These are phyloP conservation scores for cucumber (Cucumis sativus) DNA, from an alignment of 306 rosid genomes.

Conservation along the genomic window Cucumber_9930_V3 NC_026661.2:15949501-15950000, in stretches of 20 bases:
- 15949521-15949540: conserved; percentile 29
- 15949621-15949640: too few relatives aligned
- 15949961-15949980: background rate
- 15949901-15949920: background rate
- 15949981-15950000: background rate
- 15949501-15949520: conserved; percentile 72
- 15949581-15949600: too few relatives aligned
- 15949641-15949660: too few relatives aligned
- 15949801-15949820: background rate
- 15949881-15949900: background rate
- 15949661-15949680: background rate
- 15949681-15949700: background rate
- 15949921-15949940: background rate
- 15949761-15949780: background rate
- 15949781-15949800: background rate
- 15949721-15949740: background rate
- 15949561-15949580: too few relatives aligned
- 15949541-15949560: too few relatives aligned
- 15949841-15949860: background rate
- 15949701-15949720: background rate
- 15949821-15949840: background rate
- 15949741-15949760: background rate
- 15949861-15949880: too few relatives aligned
- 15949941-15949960: background rate
- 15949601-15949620: too few relatives aligned